A percentile compares a stretch with the other conserved stretches of the same genome.
These are phyloP conservation scores for Lasiosphaeris hirsuta DNA, from an alignment of 495 filamentous ascomycete genomes.

Conservation along the genomic window DNA sequence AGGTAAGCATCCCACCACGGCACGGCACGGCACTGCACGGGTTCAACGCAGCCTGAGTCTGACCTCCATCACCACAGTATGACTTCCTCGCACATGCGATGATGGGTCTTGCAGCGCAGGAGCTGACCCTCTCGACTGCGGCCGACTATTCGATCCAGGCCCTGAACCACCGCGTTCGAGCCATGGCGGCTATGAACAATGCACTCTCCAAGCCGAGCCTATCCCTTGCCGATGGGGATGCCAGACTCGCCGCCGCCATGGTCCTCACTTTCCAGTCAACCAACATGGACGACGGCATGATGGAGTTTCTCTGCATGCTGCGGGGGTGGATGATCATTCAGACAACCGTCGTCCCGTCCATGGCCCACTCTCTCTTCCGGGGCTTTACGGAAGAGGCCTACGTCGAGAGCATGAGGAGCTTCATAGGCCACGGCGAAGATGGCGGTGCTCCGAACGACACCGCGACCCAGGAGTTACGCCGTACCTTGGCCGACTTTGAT, in stretches of 20 bases:
- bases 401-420: constrained; percentile 10
- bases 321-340: constrained; percentile 43
- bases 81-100: constrained; percentile 41
- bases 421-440: background rate
- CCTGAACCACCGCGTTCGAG: constrained; percentile 39
- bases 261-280: constrained; percentile 46
- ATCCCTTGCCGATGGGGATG: constrained; percentile 33
- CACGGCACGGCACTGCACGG: background rate
- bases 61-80: constrained; percentile 16
- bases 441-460: background rate
- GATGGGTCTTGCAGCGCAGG: constrained; percentile 43
- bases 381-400: constrained; percentile 25
- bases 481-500: background rate
- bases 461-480: constrained; percentile 2
- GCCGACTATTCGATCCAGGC: constrained; percentile 27
- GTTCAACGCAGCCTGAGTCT: too few relatives aligned
- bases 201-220: constrained; percentile 23
- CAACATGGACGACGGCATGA: constrained; percentile 44
- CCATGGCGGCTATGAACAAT: constrained; percentile 36
- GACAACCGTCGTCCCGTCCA: constrained; percentile 27
- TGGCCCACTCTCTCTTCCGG: constrained; percentile 33
- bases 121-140: constrained; percentile 23
- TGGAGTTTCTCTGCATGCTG: constrained; percentile 50
- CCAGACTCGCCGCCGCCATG: constrained; percentile 43
- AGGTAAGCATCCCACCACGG: background rate